Conservation (phyloP, 495 filamentous ascomycete genomes). For the Penicilliopsis zonata region DNA sequence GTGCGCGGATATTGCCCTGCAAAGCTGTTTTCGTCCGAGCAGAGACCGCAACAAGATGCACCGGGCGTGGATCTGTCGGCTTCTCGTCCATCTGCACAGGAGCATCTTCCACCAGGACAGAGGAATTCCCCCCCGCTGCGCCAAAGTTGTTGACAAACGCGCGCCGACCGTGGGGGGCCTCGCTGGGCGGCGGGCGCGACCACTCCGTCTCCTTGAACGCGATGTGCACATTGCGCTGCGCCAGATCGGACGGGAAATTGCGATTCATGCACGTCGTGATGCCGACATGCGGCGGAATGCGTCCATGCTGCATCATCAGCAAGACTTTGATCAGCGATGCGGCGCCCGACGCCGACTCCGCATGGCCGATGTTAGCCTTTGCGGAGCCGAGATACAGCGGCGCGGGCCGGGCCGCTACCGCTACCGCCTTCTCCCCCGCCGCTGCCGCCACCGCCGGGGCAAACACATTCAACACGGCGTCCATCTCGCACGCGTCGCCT, state of each 20-base stretch:
- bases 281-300: constrained; percentile 25
- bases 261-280: constrained; percentile 34
- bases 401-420: constrained; percentile 2
- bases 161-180: constrained; percentile 7
- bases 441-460: no score
- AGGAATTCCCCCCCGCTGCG: constrained; percentile 23
- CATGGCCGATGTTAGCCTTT: constrained; percentile 31
- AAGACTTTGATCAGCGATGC: constrained; percentile 21
- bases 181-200: constrained; percentile 4
- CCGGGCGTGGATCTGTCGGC: constrained; percentile 5
- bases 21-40: constrained; percentile 17
- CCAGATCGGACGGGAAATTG: constrained; percentile 13
- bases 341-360: constrained; percentile 22
- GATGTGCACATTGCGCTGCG: constrained; percentile 20
- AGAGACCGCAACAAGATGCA: constrained; percentile 16
- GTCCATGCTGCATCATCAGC: constrained; percentile 17
- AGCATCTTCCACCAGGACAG: constrained; percentile 16
- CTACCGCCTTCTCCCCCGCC: no score
- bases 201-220: constrained; percentile 13
- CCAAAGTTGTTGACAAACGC: constrained; percentile 28
- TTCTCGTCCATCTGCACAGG: background rate
- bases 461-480: constrained; percentile 17
- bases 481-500: constrained; percentile 22
- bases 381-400: constrained; percentile 17
- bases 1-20: constrained; percentile 12